These are phyloP conservation scores for Fusarium udum DNA, from an alignment of 2,329 filamentous ascomycete species.

Conservation along the genomic window DNA sequence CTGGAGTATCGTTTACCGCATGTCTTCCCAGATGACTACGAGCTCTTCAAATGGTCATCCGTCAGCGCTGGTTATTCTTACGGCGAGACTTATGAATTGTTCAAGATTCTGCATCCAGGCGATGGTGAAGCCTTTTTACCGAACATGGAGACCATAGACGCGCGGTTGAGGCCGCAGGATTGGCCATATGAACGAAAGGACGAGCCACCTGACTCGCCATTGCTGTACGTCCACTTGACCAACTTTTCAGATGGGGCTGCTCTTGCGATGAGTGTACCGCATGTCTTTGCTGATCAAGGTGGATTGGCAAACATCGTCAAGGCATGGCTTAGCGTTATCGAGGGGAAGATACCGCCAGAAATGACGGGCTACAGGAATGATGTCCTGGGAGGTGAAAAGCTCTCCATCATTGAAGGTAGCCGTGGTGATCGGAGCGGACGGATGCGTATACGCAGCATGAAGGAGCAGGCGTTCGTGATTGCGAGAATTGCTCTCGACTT, in stretches of 20 bases:
- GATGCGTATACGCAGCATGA: neutral
- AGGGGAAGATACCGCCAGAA: neutral
- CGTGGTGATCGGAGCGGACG: neutral
- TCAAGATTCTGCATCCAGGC: neutral
- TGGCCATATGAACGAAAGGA: conserved; percentile 19
- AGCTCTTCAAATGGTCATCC: conserved; percentile 8
- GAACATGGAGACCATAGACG: neutral
- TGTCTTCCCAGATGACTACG: neutral
- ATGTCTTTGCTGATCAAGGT: conserved; percentile 8
- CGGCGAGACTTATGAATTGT: neutral
- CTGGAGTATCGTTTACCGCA: conserved; percentile 9
- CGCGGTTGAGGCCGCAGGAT: neutral
- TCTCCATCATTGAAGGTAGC: neutral
- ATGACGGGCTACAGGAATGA: neutral
- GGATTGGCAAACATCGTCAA: conserved; percentile 6
- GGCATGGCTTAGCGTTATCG: neutral
- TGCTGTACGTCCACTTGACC: conserved; percentile 8
- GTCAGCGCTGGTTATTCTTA: neutral
- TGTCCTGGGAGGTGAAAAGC: neutral
- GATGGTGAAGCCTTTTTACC: neutral
- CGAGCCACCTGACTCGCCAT: neutral
- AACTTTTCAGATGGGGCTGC: neutral
- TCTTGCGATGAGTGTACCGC: neutral
- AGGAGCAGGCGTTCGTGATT: neutral
- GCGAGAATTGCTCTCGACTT: neutral